These are phyloP conservation scores for Verbena officinalis DNA, from an alignment of 257 asterid species.

Conservation along the genomic window DNA sequence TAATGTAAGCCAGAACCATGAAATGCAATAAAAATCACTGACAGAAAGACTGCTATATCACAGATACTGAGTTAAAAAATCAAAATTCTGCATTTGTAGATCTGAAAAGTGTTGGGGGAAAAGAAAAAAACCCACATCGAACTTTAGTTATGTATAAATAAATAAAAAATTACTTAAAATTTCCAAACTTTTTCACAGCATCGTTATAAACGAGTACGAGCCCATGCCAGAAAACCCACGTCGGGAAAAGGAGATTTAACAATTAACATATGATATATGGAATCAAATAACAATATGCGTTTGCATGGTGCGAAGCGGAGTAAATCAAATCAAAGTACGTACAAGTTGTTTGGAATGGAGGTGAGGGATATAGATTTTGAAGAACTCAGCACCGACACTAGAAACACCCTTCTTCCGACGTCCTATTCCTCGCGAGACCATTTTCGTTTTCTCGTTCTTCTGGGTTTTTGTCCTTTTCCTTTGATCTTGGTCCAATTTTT, in stretches of 20 bases:
- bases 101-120: background rate
- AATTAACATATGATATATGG: background rate
- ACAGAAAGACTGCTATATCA: background rate
- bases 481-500: no score
- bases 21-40: background rate
- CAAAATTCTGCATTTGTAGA: background rate
- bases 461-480: background rate
- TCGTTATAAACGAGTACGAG: background rate
- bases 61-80: background rate
- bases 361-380: conserved; percentile 36
- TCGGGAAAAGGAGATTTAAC: background rate
- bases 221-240: background rate
- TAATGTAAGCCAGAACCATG: background rate
- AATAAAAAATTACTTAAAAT: background rate
- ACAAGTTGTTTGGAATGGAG: conserved; percentile 34
- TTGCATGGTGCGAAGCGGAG: no score
- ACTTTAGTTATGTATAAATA: background rate
- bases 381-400: conserved; percentile 34
- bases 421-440: conserved; percentile 17
- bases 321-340: background rate
- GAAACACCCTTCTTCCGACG: background rate
- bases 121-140: background rate
- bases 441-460: conserved; percentile 4
- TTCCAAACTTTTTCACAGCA: background rate
- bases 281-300: background rate